Conservation (phyloP, 345 rosid genomes). For the Mangifera indica region DNA sequence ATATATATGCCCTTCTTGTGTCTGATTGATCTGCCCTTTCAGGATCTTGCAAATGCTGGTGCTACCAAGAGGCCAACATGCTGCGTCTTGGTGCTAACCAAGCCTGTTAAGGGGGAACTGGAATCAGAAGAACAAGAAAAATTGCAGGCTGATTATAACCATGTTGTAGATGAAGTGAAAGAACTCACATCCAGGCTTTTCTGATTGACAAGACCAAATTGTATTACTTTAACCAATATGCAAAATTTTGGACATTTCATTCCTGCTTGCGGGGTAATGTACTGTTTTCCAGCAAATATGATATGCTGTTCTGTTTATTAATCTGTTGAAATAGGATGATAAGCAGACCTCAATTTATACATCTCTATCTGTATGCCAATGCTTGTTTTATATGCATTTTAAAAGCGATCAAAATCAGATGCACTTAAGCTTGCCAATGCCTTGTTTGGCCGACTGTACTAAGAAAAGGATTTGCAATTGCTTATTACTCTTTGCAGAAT, state of each 20-base stretch:
- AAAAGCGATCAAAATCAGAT: too few relatives aligned
- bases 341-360: neutral
- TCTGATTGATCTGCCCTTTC: conserved; percentile 19
- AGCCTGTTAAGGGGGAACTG: conserved; percentile 79
- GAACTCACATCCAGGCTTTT: conserved; percentile 59
- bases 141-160: conserved; percentile 57
- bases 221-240: neutral
- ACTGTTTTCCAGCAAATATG: conserved; percentile 13
- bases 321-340: neutral
- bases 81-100: conserved; percentile 79
- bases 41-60: conserved; percentile 97
- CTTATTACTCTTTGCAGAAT: too few relatives aligned
- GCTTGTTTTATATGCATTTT: neutral
- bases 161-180: conserved; percentile 58
- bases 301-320: neutral
- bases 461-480: too few relatives aligned
- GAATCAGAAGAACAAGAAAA: conserved; percentile 61
- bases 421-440: too few relatives aligned
- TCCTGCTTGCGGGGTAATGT: neutral
- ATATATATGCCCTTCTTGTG: neutral
- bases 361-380: neutral
- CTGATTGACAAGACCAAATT: conserved; percentile 15
- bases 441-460: too few relatives aligned
- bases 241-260: neutral
- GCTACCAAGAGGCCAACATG: conserved; percentile 94